Conservation (phyloP, 768 basidiomycete genomes). For the Baorangia bicolor region DNA sequence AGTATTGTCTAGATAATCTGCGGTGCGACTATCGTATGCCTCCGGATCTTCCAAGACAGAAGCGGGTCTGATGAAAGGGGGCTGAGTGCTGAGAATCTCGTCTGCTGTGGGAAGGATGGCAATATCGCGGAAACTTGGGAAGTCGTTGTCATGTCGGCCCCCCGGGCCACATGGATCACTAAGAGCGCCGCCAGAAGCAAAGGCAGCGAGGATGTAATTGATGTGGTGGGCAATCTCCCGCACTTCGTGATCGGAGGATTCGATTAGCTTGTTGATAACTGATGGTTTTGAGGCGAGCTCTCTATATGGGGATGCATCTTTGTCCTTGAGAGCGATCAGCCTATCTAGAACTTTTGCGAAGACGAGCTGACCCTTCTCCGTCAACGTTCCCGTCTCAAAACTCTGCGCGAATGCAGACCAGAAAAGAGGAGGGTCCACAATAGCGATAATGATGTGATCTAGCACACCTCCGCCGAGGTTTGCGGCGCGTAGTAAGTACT, state of each 20-base stretch:
- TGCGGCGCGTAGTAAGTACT: conserved; percentile 40
- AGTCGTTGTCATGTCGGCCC: conserved; percentile 73
- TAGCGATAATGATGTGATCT: conserved; percentile 38
- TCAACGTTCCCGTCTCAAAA: conserved; percentile 34
- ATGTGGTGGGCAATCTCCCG: conserved; percentile 42
- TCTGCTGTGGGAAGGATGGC: conserved; percentile 64
- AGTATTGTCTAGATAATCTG: conserved; percentile 60
- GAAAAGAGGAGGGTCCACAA: conserved; percentile 55
- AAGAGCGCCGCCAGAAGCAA: conserved; percentile 22
- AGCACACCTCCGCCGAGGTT: conserved; percentile 46
- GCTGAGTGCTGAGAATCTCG: conserved; percentile 48
- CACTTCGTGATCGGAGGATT: conserved; percentile 26
- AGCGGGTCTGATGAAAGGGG: conserved; percentile 53
- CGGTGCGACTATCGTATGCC: conserved; percentile 36
- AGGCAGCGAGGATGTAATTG: conserved; percentile 37
- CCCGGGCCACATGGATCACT: conserved; percentile 42
- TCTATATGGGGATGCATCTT: conserved; percentile 37
- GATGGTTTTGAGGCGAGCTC: conserved; percentile 35
- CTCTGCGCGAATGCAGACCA: conserved; percentile 40
- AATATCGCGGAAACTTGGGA: conserved; percentile 56
- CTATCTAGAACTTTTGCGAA: conserved; percentile 53
- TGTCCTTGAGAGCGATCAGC: conserved; percentile 40
- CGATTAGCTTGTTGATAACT: conserved; percentile 27
- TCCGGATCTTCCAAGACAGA: conserved; percentile 45
- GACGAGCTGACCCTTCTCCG: conserved; percentile 35